A percentile compares a stretch with the other conserved stretches of the same genome.
These are phyloP conservation scores for Capniomyces stellatus DNA, from an alignment of 371 early-diverging fungal species.

Conservation along the genomic window DNA sequence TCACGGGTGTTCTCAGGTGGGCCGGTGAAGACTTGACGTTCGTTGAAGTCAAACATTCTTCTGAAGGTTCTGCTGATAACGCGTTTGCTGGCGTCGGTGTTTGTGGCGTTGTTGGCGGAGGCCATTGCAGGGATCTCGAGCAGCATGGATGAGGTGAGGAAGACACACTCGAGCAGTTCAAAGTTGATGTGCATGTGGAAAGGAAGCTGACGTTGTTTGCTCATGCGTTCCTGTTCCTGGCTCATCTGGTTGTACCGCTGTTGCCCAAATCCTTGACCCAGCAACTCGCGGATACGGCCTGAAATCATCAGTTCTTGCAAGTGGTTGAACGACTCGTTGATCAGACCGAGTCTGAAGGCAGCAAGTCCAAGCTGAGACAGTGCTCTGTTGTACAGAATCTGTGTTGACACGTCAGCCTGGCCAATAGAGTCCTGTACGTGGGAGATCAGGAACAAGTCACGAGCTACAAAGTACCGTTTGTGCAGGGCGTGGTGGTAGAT, in stretches of 20 bases:
- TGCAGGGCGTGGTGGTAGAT: conserved; percentile 92
- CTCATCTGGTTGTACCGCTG: conserved; percentile 50
- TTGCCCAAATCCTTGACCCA: conserved; percentile 79
- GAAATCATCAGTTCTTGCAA: conserved; percentile 78
- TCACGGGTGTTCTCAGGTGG: conserved; percentile 96
- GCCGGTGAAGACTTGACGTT: conserved; percentile 84
- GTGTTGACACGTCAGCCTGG: conserved; percentile 79
- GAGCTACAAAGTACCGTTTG: conserved; percentile 77
- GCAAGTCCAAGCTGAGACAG: conserved; percentile 90
- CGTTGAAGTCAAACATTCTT: conserved; percentile 81
- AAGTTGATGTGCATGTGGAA: conserved; percentile 98
- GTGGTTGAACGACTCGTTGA: conserved; percentile 68
- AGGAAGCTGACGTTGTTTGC: conserved; percentile 85
- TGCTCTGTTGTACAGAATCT: conserved; percentile 90
- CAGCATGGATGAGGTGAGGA: conserved; percentile 86
- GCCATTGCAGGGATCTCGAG: conserved; percentile 94
- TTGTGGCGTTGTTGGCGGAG: conserved; percentile 39
- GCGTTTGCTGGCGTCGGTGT: conserved; percentile 50
- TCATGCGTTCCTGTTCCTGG: conserved; percentile 75
- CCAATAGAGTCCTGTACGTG: conserved; percentile 87
- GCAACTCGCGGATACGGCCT: conserved; percentile 77
- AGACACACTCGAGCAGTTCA: conserved; percentile 92
- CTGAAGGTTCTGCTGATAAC: conserved; percentile 84
- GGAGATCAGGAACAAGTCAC: conserved; percentile 94
- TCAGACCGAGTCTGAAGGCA: conserved; percentile 87